Evolutionary conservation across 192 early-diverging fungal species (phyloP).

Genomic region (Coemansia sp.): DNA sequence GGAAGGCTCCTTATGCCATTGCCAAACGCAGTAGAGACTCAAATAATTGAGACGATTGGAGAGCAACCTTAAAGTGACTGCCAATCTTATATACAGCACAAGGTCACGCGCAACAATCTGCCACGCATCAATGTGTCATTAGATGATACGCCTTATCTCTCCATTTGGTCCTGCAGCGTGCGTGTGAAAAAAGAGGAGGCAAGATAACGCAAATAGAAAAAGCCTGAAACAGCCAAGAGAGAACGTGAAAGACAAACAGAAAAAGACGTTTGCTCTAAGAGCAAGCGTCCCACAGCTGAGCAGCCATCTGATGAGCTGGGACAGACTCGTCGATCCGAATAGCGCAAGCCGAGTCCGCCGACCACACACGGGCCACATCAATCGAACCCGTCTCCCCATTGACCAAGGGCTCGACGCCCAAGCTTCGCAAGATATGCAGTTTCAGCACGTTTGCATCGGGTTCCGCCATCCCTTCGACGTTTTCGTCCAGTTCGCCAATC

Average conservation of each 20-base stretch:
- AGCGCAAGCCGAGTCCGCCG: constrained; percentile 17
- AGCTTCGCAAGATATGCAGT: constrained; percentile 37
- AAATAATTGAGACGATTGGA: too few relatives aligned
- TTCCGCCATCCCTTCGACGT: constrained; percentile 19
- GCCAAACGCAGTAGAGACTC: too few relatives aligned
- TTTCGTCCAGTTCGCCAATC: constrained; percentile 20
- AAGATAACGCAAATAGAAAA: neutral
- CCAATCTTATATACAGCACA: too few relatives aligned
- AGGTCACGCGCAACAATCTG: too few relatives aligned
- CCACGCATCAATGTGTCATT: too few relatives aligned
- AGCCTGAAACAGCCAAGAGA: neutral
- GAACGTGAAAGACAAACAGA: neutral
- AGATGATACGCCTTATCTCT: too few relatives aligned
- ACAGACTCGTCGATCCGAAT: constrained; percentile 13
- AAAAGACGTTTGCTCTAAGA: neutral
- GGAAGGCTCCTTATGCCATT: too few relatives aligned
- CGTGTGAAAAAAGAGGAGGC: neutral
- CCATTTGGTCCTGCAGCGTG: neutral
- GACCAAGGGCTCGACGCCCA: constrained; percentile 46
- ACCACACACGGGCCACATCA: constrained; percentile 22
- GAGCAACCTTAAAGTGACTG: too few relatives aligned
- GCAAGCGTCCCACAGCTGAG: constrained; percentile 51
- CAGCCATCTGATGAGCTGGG: constrained; percentile 38
- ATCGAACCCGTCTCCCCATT: constrained; percentile 17
- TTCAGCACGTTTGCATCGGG: constrained; percentile 30